These are phyloP conservation scores for Polygonum aviculare DNA, from an alignment of 148 eudicot genomes.

Conservation along the genomic window DNA sequence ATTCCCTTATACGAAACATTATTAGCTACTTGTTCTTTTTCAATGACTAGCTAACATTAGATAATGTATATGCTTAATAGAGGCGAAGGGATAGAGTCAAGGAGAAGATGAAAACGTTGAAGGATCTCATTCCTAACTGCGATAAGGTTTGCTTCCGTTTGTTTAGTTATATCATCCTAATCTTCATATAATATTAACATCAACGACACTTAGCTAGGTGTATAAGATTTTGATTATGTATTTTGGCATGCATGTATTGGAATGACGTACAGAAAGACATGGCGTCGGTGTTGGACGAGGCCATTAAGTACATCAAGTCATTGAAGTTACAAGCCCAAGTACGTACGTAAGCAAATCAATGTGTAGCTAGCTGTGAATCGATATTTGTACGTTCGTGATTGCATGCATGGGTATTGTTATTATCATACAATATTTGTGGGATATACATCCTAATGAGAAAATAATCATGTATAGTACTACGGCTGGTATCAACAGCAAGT, in stretches of 20 bases:
- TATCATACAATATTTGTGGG: too few species aligned
- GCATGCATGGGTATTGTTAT: too few species aligned
- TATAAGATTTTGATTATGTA: too few species aligned
- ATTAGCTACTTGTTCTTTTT: too few species aligned
- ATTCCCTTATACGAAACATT: too few species aligned
- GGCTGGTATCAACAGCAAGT: neutral
- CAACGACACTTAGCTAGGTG: too few species aligned
- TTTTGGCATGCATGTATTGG: neutral
- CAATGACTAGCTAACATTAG: too few species aligned
- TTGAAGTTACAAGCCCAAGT: conserved; percentile 17
- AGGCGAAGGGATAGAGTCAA: conserved; percentile 18
- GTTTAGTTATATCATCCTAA: neutral
- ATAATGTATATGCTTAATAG: neutral
- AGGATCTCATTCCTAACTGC: conserved; percentile 21
- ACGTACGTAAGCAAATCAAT: neutral
- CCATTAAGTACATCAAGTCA: conserved; percentile 16
- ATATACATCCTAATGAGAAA: too few species aligned
- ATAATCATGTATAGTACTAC: neutral
- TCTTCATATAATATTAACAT: neutral
- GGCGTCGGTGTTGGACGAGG: conserved; percentile 19
- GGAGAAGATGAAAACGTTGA: conserved; percentile 13
- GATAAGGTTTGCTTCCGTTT: conserved; percentile 8
- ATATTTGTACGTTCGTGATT: too few species aligned
- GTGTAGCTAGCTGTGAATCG: too few species aligned
- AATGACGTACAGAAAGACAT: conserved; percentile 12